phyloP scores from a whole-genome alignment of 306 rosid genomes.

The Sicyos baderoa region DNA sequence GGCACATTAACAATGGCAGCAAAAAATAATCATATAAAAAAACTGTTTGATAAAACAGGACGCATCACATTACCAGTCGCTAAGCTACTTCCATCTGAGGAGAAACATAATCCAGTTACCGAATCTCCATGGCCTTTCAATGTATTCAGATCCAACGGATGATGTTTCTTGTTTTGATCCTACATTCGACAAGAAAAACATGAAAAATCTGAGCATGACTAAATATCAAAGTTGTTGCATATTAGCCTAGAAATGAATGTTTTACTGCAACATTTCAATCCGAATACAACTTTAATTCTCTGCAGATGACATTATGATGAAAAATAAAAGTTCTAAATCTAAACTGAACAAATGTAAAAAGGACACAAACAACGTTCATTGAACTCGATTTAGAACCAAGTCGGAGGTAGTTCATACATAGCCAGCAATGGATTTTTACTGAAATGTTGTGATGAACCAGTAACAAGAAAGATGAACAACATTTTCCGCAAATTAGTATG shows the following conservation, averaged over 20 bases:
- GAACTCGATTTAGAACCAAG: neutral
- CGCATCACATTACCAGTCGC: slow-evolving; percentile 53
- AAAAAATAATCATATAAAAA: neutral
- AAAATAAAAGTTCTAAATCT: neutral
- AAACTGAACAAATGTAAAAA: neutral
- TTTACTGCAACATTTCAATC: neutral
- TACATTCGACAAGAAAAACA: slow-evolving; percentile 28
- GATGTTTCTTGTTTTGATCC: slow-evolving; percentile 92
- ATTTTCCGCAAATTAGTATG: neutral
- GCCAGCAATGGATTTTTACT: neutral
- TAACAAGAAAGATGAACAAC: slow-evolving; percentile 12
- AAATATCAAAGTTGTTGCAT: neutral
- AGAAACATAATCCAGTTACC: slow-evolving; percentile 77
- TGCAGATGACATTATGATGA: neutral
- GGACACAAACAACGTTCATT: neutral
- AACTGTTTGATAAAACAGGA: neutral
- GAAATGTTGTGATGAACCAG: neutral
- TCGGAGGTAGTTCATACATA: neutral
- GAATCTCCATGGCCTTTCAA: slow-evolving; percentile 94
- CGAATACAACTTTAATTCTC: neutral
- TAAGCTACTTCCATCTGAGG: slow-evolving; percentile 60
- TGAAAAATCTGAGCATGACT: neutral
- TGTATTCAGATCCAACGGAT: slow-evolving; percentile 90
- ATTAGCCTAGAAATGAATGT: neutral
- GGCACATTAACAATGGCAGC: neutral